These are phyloP conservation scores for Lachnellula suecica DNA, from an alignment of 2,329 filamentous ascomycete genomes.

Conservation along the genomic window DNA sequence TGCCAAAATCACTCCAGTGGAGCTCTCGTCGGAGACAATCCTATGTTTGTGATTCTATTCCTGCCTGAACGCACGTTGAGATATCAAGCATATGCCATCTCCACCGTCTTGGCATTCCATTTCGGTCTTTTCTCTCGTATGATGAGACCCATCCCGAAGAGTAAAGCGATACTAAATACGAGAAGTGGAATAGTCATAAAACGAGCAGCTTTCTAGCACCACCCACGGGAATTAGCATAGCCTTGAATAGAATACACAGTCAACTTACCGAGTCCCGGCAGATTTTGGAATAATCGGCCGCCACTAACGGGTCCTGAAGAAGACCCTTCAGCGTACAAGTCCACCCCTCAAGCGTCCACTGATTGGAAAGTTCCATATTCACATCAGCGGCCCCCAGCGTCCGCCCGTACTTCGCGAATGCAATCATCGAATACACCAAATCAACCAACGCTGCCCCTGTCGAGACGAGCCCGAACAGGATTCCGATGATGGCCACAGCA, in stretches of 20 bases:
- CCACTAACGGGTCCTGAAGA: not conserved
- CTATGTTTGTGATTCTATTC: no score
- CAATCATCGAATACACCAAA: not conserved
- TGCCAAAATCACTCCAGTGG: not conserved
- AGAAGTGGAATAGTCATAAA: not conserved
- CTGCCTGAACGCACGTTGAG: no score
- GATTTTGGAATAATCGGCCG: not conserved
- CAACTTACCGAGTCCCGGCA: not conserved
- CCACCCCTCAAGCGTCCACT: not conserved
- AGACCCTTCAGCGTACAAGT: not conserved
- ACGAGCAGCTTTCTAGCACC: not conserved
- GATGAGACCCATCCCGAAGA: not conserved
- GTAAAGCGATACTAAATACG: not conserved
- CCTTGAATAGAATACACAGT: not conserved
- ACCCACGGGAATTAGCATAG: not conserved
- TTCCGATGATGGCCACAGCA: not conserved
- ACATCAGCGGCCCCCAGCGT: not conserved
- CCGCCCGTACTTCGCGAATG: not conserved
- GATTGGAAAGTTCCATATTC: not conserved
- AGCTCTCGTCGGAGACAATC: not conserved
- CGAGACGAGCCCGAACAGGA: not conserved
- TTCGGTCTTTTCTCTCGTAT: not conserved
- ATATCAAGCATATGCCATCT: not conserved
- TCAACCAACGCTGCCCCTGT: not conserved
- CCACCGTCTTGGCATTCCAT: not conserved